phyloP scores from a whole-genome alignment of 331 rosid genomes.

The Acacia concinna region DNA sequence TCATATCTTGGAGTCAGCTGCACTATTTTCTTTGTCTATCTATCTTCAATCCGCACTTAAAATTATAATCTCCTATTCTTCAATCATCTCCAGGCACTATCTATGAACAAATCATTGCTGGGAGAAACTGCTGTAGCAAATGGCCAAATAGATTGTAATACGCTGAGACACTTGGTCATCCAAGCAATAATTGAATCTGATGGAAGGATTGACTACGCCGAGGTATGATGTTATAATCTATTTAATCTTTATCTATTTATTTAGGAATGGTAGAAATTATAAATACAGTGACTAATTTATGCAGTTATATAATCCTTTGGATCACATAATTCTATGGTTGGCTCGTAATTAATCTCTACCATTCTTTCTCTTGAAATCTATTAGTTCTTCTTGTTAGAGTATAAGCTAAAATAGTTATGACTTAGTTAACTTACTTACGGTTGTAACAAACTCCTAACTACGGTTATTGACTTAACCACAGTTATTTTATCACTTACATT shows the following conservation, averaged over 20 bases:
- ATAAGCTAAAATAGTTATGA: too few species aligned
- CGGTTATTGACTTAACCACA: too few species aligned
- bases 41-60: not conserved
- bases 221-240: slow-evolving; percentile 49
- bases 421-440: too few species aligned
- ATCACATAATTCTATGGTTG: not conserved
- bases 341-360: not conserved
- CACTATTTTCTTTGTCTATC: slow-evolving; percentile 11
- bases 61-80: not conserved
- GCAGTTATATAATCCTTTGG: not conserved
- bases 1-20: not conserved
- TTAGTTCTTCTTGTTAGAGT: slow-evolving; percentile 14
- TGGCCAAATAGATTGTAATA: slow-evolving; percentile 57
- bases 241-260: not conserved
- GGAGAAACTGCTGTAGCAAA: slow-evolving; percentile 58
- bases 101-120: slow-evolving; percentile 69
- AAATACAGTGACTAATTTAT: slow-evolving; percentile 1
- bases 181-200: slow-evolving; percentile 63
- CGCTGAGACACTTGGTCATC: slow-evolving; percentile 47
- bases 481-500: too few species aligned
- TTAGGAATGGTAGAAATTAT: not conserved
- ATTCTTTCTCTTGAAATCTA: not conserved
- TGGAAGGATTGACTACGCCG: slow-evolving; percentile 84
- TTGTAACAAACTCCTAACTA: too few species aligned
- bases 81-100: slow-evolving; percentile 62